A percentile compares a stretch with the other conserved stretches of the same genome.
phyloP scores from a whole-genome alignment of 163 green algal species.

The Chloromonas sp. region DNA sequence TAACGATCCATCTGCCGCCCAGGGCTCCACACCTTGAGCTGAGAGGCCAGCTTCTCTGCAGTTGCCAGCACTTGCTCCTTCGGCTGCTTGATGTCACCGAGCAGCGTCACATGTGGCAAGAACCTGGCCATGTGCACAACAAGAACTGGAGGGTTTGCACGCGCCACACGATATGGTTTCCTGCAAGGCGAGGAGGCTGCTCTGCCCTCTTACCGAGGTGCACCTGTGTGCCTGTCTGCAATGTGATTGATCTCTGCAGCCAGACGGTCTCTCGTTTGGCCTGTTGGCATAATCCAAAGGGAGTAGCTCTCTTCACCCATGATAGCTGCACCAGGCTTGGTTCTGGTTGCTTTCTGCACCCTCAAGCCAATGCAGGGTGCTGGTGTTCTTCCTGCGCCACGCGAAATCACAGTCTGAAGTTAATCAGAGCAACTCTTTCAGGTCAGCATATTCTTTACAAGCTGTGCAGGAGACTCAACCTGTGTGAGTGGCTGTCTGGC shows the following conservation, averaged over 20 bases:
- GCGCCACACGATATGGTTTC: background rate
- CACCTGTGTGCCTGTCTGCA: background rate
- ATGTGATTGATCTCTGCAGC: background rate
- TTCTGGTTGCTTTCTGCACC: no score
- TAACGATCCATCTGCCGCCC: background rate
- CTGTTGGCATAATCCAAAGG: background rate
- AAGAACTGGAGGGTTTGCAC: background rate
- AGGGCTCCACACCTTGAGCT: slow-evolving; percentile 23
- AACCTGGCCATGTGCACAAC: slow-evolving; percentile 19
- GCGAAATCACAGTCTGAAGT: no score
- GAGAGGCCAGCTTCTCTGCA: slow-evolving; percentile 15
- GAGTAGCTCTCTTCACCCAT: slow-evolving; percentile 4
- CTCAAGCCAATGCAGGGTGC: no score
- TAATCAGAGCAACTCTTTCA: no score
- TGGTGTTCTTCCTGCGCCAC: no score
- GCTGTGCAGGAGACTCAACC: no score
- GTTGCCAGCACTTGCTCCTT: slow-evolving; percentile 12
- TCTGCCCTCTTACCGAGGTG: background rate
- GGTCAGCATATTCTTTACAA: no score
- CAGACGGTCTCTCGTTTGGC: background rate
- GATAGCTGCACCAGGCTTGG: no score
- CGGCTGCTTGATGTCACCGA: slow-evolving; percentile 32
- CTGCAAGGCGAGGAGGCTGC: background rate
- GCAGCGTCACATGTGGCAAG: slow-evolving; percentile 46
- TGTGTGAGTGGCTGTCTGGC: no score